These are phyloP conservation scores for Botrytis hyacinthi DNA, from an alignment of 2,329 filamentous ascomycete species.

Conservation along the genomic window DNA sequence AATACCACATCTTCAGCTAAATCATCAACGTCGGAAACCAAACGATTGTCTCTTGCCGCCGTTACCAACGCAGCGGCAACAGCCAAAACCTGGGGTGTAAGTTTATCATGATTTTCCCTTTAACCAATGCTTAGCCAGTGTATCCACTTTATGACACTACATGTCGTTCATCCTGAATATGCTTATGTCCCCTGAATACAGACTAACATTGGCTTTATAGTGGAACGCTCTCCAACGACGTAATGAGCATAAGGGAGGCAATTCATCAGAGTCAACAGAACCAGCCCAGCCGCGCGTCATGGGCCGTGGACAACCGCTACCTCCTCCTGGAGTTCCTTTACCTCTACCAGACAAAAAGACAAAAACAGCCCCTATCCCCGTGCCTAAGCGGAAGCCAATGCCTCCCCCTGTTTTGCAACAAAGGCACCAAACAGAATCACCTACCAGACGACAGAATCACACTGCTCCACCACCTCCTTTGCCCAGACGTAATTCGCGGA, in stretches of 20 bases:
- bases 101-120: background rate
- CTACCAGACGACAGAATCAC: slow-evolving; percentile 37
- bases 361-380: slow-evolving; percentile 54
- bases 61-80: slow-evolving; percentile 55
- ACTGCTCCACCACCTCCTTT: slow-evolving; percentile 47
- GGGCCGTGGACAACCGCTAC: slow-evolving; percentile 77
- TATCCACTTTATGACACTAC: background rate
- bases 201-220: background rate
- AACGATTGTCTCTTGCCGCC: slow-evolving; percentile 53
- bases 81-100: slow-evolving; percentile 55
- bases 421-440: slow-evolving; percentile 25
- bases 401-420: slow-evolving; percentile 40
- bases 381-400: slow-evolving; percentile 65
- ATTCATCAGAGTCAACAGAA: slow-evolving; percentile 29
- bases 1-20: slow-evolving; percentile 39
- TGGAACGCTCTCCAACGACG: slow-evolving; percentile 55
- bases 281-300: slow-evolving; percentile 63
- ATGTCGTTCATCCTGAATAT: background rate
- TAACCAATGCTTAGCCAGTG: background rate
- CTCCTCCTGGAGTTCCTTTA: slow-evolving; percentile 75
- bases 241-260: slow-evolving; percentile 38
- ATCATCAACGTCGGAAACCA: slow-evolving; percentile 39
- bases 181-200: background rate
- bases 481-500: slow-evolving; percentile 40
- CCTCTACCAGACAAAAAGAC: slow-evolving; percentile 64